phyloP scores from a whole-genome alignment of 139 green algal genomes.

The Diplosphaera chodatii region DNA sequence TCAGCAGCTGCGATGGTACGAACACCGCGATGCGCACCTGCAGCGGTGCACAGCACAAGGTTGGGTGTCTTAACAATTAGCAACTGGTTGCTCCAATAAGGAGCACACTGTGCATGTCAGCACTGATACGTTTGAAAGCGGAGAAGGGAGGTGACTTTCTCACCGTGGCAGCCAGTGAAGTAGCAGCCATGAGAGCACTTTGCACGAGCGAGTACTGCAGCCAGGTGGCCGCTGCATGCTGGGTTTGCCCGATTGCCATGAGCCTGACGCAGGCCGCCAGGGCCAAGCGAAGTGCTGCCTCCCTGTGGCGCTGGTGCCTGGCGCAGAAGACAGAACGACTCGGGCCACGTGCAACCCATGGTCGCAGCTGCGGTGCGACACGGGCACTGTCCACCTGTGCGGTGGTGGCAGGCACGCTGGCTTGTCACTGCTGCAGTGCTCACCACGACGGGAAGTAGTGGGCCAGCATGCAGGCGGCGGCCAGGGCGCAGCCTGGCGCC shows the following conservation, averaged over 20 bases:
- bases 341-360: no score
- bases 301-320: background rate
- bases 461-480: background rate
- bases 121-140: no score
- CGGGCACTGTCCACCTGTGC: no score
- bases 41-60: no score
- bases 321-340: background rate
- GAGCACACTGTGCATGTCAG: no score
- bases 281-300: background rate
- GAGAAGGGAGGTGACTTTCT: no score
- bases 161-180: background rate
- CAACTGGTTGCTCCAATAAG: no score
- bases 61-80: no score
- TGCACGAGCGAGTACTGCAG: background rate
- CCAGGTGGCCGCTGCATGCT: background rate
- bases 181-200: background rate
- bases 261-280: background rate
- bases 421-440: no score
- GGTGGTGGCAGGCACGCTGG: no score
- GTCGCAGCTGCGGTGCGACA: no score
- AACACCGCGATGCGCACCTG: background rate
- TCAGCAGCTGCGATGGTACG: background rate
- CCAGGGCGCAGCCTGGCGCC: background rate
- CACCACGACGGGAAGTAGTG: background rate
- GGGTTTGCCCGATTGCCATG: no score